Evolutionary conservation across 2,329 filamentous ascomycete species (phyloP), one percentile per base, ranked within the genome.

Genomic region (Zymoseptoria brevis): DNA sequence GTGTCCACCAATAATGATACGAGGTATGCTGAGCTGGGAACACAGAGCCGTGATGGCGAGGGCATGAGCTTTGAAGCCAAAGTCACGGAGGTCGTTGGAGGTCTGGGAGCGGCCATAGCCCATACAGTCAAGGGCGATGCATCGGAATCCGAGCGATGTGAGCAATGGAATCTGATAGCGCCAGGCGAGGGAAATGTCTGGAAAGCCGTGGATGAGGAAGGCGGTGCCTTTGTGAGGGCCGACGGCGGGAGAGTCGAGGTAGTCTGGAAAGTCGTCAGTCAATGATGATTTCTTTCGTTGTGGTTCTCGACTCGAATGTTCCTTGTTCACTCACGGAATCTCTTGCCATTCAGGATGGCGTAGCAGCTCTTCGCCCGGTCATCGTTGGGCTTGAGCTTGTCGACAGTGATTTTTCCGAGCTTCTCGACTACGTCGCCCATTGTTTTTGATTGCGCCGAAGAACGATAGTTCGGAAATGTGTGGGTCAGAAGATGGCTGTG

Each of bases 141-240:
- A 90, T 58, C 88, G 84, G 64, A 93, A 83, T 21, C 87, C 87
- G 58, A 90, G 79, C 5, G 85, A 80, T 35, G 88, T 74, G 21
- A 97, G 81, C 66, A 84, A 75, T 0, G 92, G 91, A 60, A 96
- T 88, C 74, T 96, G 92, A 75, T 89, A 87, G 62, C 92, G 87
- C 93, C 93, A 97, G 70, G 88, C 90, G 70, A 91, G 85, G 8
- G 84, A 83, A 19, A 94, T 75, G 74, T 96, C 91, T 8, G 92
- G 92, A 76, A 87, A 95, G 65, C 92, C 92, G 74, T 91, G 88
- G 69, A 84, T 79, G 59, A 86, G 74, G 62, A 86, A 78, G 16
- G 84, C 75, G 0, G 81, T 84, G 26, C 76, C 78, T 62, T 73
- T 78, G 64, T 75, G 77, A n/a, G 48, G 29, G 30, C 60, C 59